Evolutionary conservation across 2,329 filamentous ascomycete species (phyloP), one percentile per base, ranked within the genome.

Genomic region (Apiospora kogelbergensis): DNA sequence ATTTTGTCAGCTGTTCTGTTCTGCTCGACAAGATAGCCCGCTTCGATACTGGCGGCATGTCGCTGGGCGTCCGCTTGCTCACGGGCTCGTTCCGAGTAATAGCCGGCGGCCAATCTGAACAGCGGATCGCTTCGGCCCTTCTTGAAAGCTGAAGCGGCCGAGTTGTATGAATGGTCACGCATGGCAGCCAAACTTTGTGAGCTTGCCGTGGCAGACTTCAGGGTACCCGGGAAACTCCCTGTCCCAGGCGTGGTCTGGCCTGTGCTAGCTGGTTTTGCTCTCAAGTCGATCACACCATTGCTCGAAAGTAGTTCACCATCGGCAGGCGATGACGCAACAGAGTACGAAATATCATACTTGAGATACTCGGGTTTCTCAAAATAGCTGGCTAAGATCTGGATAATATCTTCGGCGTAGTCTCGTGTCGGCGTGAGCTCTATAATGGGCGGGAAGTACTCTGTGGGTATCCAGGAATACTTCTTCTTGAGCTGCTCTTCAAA

Each of bases 31-130:
- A 91, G 84, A 0, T 86, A 80, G 74, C 96, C 91, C 1, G 94
- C 93, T 1, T 90, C 90, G 0, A 84, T 84, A n/a, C 89, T 89
- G 22, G 84, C 84, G n/a, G 89, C 86, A 22, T 82, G 82, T 71
- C 87, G 86, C 2, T 90, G 87, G 57, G 83, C 83, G 15, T 84
- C 85, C 5, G 87, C 83, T 69, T 90, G 86, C 63, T 93, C 89
- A 26, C 90, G 89, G 1, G 89, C 91, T 13, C 92, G 83, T 66
- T 93, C 88, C 0, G 89, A 86, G 78, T 97, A 97, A 77, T 93
- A 93, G 0, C 86, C 89, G 10, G 93, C 93, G 0, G 89, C 95
- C 69, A 90, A 92, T 26, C 90, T 88, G 83, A 93, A 94, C 3
- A 95, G 82, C 0, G 86, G 90, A 71, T 94, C 89, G 0, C 93